These are phyloP conservation scores for Tetragonia tetragonoides DNA, from an alignment of 148 eudicot species.

Conservation along the genomic window DNA sequence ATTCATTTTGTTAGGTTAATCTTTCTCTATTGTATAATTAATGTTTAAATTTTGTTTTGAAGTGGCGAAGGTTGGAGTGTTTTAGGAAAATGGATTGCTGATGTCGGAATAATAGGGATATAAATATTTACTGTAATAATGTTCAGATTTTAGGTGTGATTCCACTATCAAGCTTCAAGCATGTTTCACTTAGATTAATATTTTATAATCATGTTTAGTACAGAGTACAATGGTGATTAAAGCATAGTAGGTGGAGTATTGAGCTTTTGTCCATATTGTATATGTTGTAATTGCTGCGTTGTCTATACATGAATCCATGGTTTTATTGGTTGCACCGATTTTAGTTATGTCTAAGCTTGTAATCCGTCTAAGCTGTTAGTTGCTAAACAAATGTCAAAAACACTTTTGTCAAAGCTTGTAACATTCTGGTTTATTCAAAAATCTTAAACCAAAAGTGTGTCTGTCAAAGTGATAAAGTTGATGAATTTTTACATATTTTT, in stretches of 20 bases:
- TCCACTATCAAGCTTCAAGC: neutral
- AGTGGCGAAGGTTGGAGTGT: neutral
- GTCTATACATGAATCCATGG: neutral
- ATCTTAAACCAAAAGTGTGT: no score
- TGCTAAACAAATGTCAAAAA: no score
- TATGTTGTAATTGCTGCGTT: neutral
- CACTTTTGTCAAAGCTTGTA: no score
- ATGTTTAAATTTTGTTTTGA: no score
- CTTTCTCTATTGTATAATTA: neutral
- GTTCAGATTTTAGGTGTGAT: neutral
- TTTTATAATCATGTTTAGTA: neutral
- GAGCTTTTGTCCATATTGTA: neutral
- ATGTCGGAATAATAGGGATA: no score
- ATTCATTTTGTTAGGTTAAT: neutral
- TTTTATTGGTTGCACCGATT: neutral
- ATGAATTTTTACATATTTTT: no score
- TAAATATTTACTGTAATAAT: neutral
- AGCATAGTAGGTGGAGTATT: neutral
- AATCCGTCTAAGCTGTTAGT: no score
- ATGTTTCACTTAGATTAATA: neutral
- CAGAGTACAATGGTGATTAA: neutral
- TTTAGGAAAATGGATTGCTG: neutral
- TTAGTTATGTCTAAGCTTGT: neutral
- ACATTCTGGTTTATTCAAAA: no score
- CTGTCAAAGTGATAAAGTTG: no score